These are phyloP conservation scores for Candida endomychidarum DNA, from an alignment of 805 yeast species.

Conservation along the genomic window DNA sequence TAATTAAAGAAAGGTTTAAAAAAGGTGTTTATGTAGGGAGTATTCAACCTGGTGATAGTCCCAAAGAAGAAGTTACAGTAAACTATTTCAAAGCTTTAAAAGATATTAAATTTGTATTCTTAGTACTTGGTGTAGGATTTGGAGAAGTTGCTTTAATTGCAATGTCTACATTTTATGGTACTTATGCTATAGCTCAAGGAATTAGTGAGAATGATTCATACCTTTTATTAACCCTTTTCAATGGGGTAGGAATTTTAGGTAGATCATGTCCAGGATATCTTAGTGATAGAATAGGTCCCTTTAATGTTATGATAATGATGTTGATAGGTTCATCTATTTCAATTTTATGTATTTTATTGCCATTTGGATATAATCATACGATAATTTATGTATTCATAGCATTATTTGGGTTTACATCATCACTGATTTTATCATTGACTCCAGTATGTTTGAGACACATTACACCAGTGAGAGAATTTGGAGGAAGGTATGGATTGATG, in stretches of 20 bases:
- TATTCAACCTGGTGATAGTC: neutral
- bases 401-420: conserved; percentile 57
- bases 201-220: conserved; percentile 43
- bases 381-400: conserved; percentile 53
- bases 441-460: conserved; percentile 72
- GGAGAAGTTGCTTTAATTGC: conserved; percentile 54
- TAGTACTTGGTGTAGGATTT: conserved; percentile 42
- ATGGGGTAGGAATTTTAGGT: conserved; percentile 50
- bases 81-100: conserved; percentile 37
- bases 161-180: conserved; percentile 53
- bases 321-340: conserved; percentile 46
- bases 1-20: conserved; percentile 29
- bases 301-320: conserved; percentile 54
- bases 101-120: conserved; percentile 34
- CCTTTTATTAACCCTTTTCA: conserved; percentile 46
- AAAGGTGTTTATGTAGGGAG: conserved; percentile 4
- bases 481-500: conserved; percentile 66
- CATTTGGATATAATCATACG: conserved; percentile 49
- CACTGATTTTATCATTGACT: conserved; percentile 61
- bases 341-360: conserved; percentile 63
- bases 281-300: conserved; percentile 56
- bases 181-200: conserved; percentile 56
- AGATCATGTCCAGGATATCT: conserved; percentile 53
- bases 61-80: conserved; percentile 21
- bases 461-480: conserved; percentile 62